Evolutionary conservation across 352 stramenopile species (phyloP).

Genomic region (Globisporangium uncinulatum): DNA sequence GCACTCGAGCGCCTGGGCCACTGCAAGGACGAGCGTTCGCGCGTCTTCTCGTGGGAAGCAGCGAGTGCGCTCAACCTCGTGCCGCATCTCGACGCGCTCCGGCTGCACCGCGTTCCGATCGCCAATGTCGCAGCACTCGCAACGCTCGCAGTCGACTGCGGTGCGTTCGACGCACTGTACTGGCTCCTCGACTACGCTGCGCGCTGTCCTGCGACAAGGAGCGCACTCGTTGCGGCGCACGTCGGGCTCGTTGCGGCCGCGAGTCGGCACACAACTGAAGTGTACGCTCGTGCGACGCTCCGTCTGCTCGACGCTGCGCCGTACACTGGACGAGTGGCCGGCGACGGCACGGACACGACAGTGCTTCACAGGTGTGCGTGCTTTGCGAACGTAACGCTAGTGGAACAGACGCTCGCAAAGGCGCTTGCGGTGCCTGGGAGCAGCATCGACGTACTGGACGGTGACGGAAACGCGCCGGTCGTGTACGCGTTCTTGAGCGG

Average conservation of each 20-base stretch:
- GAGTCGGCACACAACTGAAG: conserved; percentile 22
- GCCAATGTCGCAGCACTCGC: conserved; percentile 5
- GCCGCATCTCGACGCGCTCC: conserved; percentile 26
- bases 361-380: conserved; percentile 48
- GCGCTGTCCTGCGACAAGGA: neutral
- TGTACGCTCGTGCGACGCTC: conserved; percentile 35
- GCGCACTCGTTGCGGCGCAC: neutral
- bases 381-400: conserved; percentile 22
- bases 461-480: conserved; percentile 38
- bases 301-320: conserved; percentile 27
- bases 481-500: conserved; percentile 26
- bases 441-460: conserved; percentile 27
- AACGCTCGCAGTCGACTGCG: conserved; percentile 19
- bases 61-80: conserved; percentile 26
- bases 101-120: conserved; percentile 8
- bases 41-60: conserved; percentile 3
- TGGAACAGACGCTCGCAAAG: conserved; percentile 17
- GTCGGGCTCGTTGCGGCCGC: conserved; percentile 9
- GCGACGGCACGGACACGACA: conserved; percentile 37
- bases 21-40: conserved; percentile 1
- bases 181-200: conserved; percentile 31
- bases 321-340: conserved; percentile 31
- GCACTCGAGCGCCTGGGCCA: neutral
- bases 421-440: conserved; percentile 26
- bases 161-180: conserved; percentile 28